phyloP scores from a whole-genome alignment of 2,329 filamentous ascomycete genomes.

The Neodidymelliopsis sp. region DNA sequence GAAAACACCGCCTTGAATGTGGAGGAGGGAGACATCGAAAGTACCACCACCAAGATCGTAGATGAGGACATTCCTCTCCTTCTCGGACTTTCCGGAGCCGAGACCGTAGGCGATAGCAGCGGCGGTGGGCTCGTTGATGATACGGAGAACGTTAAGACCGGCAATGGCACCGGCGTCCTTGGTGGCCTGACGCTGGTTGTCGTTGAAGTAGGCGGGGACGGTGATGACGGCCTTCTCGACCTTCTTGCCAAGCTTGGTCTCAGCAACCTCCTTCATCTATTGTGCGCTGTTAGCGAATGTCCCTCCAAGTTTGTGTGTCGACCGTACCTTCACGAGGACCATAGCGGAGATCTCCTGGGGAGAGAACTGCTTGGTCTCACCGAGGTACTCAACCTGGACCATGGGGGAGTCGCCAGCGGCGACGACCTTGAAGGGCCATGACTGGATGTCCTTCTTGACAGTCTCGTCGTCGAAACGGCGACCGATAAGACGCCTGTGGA shows the following conservation, averaged over 20 bases:
- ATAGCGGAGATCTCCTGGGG: constrained; percentile 99
- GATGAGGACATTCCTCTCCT: constrained; percentile 99
- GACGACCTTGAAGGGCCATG: constrained; percentile 98
- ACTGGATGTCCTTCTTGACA: constrained; percentile 98
- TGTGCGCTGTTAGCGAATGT: constrained; percentile 30
- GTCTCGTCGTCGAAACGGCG: constrained; percentile 93
- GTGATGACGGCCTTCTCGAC: constrained; percentile 99
- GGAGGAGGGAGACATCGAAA: constrained; percentile 99
- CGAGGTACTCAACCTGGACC: constrained; percentile 95
- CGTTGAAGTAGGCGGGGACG: constrained; percentile 99
- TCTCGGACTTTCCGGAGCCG: constrained; percentile 90
- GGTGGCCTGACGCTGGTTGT: constrained; percentile 99
- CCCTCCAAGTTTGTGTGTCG: constrained; percentile 1
- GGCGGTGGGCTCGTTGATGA: constrained; percentile 99
- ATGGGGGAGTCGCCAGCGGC: constrained; percentile 87
- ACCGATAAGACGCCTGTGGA: constrained; percentile 88
- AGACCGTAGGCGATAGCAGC: constrained; percentile 99
- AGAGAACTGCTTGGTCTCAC: constrained; percentile 94
- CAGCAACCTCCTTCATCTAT: constrained; percentile 99
- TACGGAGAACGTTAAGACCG: constrained; percentile 97
- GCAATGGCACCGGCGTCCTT: constrained; percentile 99
- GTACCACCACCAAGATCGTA: constrained; percentile 99
- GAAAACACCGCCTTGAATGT: constrained; percentile 99
- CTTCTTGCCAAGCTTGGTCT: constrained; percentile 98
- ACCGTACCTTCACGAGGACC: constrained; percentile 89